These are phyloP conservation scores for Fusarium euwallaceae DNA, from an alignment of 2,329 filamentous ascomycete species.

Conservation along the genomic window DNA sequence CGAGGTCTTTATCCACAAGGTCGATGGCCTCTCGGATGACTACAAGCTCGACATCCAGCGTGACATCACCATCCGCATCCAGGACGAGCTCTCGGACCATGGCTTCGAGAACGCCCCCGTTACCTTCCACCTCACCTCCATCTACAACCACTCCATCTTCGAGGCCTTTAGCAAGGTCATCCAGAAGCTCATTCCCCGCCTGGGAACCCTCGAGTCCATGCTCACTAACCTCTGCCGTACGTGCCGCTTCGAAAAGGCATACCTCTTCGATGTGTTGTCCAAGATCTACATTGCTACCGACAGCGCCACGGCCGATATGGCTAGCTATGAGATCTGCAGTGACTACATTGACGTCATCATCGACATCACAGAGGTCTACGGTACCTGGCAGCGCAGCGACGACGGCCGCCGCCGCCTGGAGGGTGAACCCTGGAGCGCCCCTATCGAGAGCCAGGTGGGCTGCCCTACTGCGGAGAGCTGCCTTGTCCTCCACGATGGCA, in stretches of 20 bases:
- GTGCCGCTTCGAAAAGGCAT: conserved; percentile 97
- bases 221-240: conserved; percentile 94
- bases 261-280: conserved; percentile 96
- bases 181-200: conserved; percentile 93
- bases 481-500: conserved; percentile 74
- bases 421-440: conserved; percentile 71
- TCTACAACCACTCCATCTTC: conserved; percentile 98
- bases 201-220: conserved; percentile 92
- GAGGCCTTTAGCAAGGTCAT: conserved; percentile 99
- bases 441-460: conserved; percentile 74
- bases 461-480: conserved; percentile 76
- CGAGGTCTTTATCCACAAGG: conserved; percentile 99
- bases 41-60: conserved; percentile 96
- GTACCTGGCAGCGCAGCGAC: conserved; percentile 74
- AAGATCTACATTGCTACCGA: conserved; percentile 99
- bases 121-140: conserved; percentile 95
- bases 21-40: conserved; percentile 96
- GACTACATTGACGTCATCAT: conserved; percentile 99
- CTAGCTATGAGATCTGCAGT: conserved; percentile 97
- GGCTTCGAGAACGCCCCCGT: conserved; percentile 95
- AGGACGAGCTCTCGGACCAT: conserved; percentile 93
- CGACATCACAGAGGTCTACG: conserved; percentile 95
- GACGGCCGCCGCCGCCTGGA: conserved; percentile 69
- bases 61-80: conserved; percentile 95
- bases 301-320: conserved; percentile 91